Evolutionary conservation across 768 basidiomycete species (phyloP), one percentile per base, ranked within the genome.

Genomic region (Boletales sp.): DNA sequence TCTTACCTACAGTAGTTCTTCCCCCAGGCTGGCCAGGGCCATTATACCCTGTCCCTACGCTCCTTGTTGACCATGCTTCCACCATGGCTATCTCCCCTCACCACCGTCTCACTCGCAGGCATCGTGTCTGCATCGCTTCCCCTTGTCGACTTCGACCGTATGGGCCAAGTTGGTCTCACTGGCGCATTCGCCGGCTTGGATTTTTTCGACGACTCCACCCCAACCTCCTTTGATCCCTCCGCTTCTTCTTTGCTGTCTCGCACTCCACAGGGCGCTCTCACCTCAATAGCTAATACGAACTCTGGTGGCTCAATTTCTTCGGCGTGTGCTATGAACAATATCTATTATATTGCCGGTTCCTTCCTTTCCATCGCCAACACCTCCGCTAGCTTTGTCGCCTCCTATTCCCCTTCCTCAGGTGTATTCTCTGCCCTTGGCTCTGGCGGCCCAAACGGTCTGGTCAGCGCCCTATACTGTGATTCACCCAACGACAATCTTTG

Each of bases 111-210:
- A 42, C 38, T 67, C 36, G 51, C 52, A 3, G 35, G 41, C 19
- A 13, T 53, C 49, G 60, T 41, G 18, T 62, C 58, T 51, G 78
- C 76, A 9, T 65, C 74, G 7, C 69, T 82, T 13, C 83, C 82
- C 7, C 70, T 74, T 53, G 74, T 88, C 59, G 87, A 89, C 68
- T 86, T 83, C 61, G 71, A 76, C 59, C 84, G 87, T 46, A 94
- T 99, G 90, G 95, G 95, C 56, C 84, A 78, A 48, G 93, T 97
- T 44, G 93, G 84, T 49, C 76, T 97, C 37, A 84, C 86, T 25
- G 95, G 95, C 50, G 77, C 88, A 32, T 99, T 97, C 64, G 80
- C 87, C 19, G 95, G 94, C 40, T 74, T 99, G 54, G 87, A 86
- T 63, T 62, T 94, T 50, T 85, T 87, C 75, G 72, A 82, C 62